Percentiles rank a stretch among this genome's conserved stretches.
Evolutionary conservation across 2,329 filamentous ascomycete species (phyloP).

Genomic region (Monilinia aucupariae): DNA sequence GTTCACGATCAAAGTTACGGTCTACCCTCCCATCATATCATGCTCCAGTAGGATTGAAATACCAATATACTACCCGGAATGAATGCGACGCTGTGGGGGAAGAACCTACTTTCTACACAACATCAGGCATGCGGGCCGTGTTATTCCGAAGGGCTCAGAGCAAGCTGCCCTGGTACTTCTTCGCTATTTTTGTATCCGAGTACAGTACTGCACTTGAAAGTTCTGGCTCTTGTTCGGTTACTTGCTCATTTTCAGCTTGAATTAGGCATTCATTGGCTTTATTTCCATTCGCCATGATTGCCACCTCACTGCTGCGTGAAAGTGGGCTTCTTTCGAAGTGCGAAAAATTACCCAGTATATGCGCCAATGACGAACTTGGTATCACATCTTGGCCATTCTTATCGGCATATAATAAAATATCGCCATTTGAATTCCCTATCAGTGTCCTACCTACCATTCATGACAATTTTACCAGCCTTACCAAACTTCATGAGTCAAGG

Average conservation of each 20-base stretch:
- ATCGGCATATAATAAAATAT: conserved; percentile 3
- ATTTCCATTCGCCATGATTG: conserved; percentile 1
- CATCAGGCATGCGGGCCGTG: conserved; percentile 15
- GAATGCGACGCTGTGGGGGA: conserved; percentile 11
- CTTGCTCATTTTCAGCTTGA: neutral
- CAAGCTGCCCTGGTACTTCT: neutral
- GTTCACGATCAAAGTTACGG: neutral
- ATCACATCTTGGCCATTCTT: conserved; percentile 7
- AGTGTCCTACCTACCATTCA: neutral
- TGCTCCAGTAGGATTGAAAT: conserved; percentile 3
- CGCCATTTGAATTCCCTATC: conserved; percentile 1
- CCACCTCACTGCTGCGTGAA: conserved; percentile 13
- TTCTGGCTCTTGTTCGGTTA: neutral
- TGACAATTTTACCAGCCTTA: neutral
- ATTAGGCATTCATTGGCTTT: neutral
- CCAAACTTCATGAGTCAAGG: neutral
- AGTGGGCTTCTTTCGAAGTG: neutral
- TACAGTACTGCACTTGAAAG: neutral
- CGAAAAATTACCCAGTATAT: neutral
- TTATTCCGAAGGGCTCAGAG: conserved; percentile 13
- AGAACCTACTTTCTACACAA: conserved; percentile 9
- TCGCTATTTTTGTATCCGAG: neutral
- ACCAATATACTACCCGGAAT: neutral
- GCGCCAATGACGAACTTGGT: conserved; percentile 7
- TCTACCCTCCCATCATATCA: conserved; percentile 4